Percentiles rank a stretch among this genome's conserved stretches.
Evolutionary conservation across 139 green algal genomes (phyloP).

Genomic region (Parachlorella kessleri): DNA sequence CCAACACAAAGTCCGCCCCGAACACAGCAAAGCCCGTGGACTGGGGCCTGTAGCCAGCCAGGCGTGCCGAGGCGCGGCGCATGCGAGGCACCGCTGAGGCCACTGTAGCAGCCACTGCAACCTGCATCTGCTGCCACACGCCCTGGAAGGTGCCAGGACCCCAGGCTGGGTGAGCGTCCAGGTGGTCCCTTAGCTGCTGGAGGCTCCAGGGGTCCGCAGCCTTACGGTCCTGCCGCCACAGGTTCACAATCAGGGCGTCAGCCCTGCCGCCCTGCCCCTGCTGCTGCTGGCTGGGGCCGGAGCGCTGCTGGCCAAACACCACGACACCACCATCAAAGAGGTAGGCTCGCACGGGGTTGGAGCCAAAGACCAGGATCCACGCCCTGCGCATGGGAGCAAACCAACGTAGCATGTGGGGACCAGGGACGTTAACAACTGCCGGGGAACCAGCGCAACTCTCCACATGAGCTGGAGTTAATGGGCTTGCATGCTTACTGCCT

Average conservation of each 20-base stretch:
- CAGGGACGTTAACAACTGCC: too few species aligned
- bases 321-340: conserved; percentile 63
- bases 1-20: conserved; percentile 76
- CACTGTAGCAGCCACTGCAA: conserved; percentile 23
- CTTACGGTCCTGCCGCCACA: conserved; percentile 62
- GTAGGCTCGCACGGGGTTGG: conserved; percentile 52
- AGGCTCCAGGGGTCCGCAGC: conserved; percentile 61
- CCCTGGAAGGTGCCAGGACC: conserved; percentile 1
- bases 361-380: conserved; percentile 62
- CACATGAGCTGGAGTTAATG: too few species aligned
- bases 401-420: too few species aligned
- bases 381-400: too few species aligned
- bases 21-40: conserved; percentile 58
- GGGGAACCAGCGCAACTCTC: too few species aligned
- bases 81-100: conserved; percentile 37
- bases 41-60: conserved; percentile 7
- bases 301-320: conserved; percentile 50
- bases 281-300: conserved; percentile 7
- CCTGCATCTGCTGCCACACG: conserved; percentile 19
- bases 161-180: conserved; percentile 21
- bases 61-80: background rate
- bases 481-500: too few species aligned
- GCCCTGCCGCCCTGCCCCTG: conserved; percentile 2
- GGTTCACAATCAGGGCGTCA: conserved; percentile 66
- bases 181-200: conserved; percentile 42